phyloP scores from a whole-genome alignment of 164 flowering plant species.

The Sextonia rubra region DNA sequence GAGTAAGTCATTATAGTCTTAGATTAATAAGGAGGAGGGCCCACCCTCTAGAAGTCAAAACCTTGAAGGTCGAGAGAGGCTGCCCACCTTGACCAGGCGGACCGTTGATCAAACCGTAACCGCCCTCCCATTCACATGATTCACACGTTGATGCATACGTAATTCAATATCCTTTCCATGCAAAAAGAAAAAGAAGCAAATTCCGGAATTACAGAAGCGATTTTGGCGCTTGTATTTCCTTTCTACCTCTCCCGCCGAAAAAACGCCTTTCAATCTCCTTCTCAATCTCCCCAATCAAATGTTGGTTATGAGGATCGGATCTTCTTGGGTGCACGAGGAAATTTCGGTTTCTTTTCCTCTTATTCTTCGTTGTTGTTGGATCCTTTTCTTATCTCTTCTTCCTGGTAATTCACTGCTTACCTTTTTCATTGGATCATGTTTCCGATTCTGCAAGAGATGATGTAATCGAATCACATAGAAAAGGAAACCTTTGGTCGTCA shows the following conservation, averaged over 20 bases:
- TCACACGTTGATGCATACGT: too few relatives aligned
- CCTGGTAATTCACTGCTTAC: neutral
- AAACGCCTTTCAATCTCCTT: neutral
- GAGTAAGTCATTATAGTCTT: too few relatives aligned
- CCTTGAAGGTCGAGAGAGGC: too few relatives aligned
- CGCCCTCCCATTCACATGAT: too few relatives aligned
- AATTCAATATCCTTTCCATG: too few relatives aligned
- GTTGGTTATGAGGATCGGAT: neutral
- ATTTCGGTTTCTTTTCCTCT: neutral
- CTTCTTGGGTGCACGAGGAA: neutral
- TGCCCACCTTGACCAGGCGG: too few relatives aligned
- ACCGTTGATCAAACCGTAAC: too few relatives aligned
- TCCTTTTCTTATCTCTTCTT: neutral
- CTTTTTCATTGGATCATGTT: neutral
- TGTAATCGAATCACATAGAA: too few relatives aligned
- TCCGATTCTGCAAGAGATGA: neutral
- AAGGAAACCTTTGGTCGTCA: too few relatives aligned
- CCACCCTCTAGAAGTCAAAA: too few relatives aligned
- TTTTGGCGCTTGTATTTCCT: neutral
- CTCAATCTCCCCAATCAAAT: neutral
- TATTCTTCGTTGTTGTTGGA: neutral
- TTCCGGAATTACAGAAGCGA: neutral
- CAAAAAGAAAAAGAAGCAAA: too few relatives aligned
- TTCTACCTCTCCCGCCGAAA: neutral
- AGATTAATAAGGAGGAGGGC: too few relatives aligned